A percentile compares a stretch with the other conserved stretches of the same genome.
phyloP scores from a whole-genome alignment of 257 asterid genomes.

The Lavandula angustifolia region DNA sequence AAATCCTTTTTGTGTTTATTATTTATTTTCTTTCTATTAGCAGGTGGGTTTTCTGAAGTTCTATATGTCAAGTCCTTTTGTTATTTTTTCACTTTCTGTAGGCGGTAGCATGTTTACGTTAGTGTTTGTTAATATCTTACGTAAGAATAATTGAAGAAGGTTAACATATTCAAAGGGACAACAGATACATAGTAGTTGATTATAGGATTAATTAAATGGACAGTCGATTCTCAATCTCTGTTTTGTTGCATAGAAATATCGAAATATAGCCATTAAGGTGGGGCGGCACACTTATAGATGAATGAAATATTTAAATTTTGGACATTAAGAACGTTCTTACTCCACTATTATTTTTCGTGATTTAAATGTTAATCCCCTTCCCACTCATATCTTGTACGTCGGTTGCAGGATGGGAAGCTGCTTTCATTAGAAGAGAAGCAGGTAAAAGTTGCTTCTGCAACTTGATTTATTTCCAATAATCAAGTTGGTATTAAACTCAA shows the following conservation, averaged over 20 bases:
- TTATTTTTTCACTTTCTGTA: too few species aligned
- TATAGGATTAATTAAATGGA: not conserved
- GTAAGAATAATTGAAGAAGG: not conserved
- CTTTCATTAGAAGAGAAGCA: conserved; percentile 73
- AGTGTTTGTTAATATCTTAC: not conserved
- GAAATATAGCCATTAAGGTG: not conserved
- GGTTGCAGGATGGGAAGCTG: conserved; percentile 71
- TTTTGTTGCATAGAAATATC: not conserved
- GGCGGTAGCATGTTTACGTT: not conserved
- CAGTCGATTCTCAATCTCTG: not conserved
- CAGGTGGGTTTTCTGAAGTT: not conserved
- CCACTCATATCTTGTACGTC: conserved; percentile 1
- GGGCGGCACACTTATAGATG: not conserved
- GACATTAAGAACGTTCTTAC: too few species aligned
- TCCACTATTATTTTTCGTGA: too few species aligned
- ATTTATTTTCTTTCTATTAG: not conserved
- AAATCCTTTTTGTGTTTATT: not conserved
- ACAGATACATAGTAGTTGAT: not conserved
- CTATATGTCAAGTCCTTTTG: not conserved
- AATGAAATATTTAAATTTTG: not conserved
- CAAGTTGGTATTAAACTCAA: not conserved
- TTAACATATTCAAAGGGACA: not conserved
- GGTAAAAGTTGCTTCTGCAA: conserved; percentile 42
- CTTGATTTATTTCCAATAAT: not conserved
- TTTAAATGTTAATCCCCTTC: not conserved